Conservation (phyloP, 192 early-diverging fungal genomes). For the Backusella tarrabulga region DNA sequence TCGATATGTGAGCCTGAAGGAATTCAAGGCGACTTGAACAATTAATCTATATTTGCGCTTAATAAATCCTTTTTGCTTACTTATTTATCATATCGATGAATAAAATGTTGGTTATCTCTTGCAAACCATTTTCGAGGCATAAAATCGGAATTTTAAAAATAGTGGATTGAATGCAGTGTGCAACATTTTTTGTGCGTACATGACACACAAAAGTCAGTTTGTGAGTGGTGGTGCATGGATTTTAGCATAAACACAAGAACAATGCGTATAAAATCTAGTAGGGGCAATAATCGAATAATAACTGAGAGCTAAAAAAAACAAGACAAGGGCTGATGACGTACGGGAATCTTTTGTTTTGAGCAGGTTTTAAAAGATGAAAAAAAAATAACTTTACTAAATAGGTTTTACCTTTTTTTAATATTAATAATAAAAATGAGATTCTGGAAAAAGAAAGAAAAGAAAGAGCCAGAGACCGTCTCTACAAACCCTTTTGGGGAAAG, state of each 20-base stretch:
- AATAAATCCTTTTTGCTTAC: too few relatives aligned
- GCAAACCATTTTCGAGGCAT: too few relatives aligned
- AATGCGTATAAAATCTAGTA: background rate
- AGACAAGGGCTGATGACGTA: background rate
- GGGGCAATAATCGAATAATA: too few relatives aligned
- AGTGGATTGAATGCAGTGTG: background rate
- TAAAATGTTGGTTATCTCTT: background rate
- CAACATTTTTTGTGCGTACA: background rate
- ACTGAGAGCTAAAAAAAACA: too few relatives aligned
- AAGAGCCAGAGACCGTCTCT: background rate
- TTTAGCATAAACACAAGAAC: background rate
- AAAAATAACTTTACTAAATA: background rate
- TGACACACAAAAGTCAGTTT: background rate
- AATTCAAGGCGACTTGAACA: too few relatives aligned
- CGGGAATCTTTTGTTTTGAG: background rate
- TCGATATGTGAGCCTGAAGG: too few relatives aligned
- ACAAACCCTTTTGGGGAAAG: background rate
- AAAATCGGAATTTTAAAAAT: background rate
- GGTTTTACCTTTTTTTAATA: background rate
- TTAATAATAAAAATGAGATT: background rate
- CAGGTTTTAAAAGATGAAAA: background rate
- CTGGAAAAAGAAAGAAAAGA: slow-evolving; percentile 1
- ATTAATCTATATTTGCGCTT: too few relatives aligned
- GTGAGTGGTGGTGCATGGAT: background rate
- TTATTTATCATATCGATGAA: background rate